These are phyloP conservation scores for Serpula lacrymans DNA, from an alignment of 768 basidiomycete species.

Conservation along the genomic window DNA sequence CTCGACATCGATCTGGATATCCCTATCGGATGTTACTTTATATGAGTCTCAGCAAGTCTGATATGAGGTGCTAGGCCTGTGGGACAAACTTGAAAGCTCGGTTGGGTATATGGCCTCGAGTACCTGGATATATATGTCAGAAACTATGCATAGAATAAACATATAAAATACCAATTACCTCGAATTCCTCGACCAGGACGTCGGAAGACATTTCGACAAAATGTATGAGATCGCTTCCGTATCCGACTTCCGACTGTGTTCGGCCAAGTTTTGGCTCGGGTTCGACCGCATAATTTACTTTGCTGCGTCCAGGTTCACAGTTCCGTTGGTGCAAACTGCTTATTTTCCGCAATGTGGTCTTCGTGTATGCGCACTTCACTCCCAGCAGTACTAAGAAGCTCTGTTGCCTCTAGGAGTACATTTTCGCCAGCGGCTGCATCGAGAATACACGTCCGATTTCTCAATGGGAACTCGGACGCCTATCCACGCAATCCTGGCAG, in stretches of 20 bases:
- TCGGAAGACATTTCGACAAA: constrained; percentile 56
- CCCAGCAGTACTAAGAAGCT: no score
- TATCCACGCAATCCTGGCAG: no score
- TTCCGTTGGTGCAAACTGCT: no score
- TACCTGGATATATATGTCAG: constrained; percentile 50
- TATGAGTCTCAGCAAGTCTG: constrained; percentile 44
- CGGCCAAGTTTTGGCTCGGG: constrained; percentile 2
- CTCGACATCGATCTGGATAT: constrained; percentile 82
- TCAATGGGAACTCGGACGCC: no score
- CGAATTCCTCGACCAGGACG: constrained; percentile 82
- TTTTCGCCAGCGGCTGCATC: no score
- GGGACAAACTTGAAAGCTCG: constrained; percentile 82
- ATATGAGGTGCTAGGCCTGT: constrained; percentile 27
- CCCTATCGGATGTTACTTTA: constrained; percentile 81
- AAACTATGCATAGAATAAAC: constrained; percentile 9
- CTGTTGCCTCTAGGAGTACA: no score
- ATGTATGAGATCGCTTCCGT: neutral
- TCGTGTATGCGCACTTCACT: no score
- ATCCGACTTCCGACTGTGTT: constrained; percentile 10
- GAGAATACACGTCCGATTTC: no score
- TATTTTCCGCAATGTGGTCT: no score
- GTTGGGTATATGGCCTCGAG: constrained; percentile 95
- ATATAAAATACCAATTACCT: no score
- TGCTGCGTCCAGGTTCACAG: no score
- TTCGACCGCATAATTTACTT: no score